Base-by-base conservation (phyloP, 148 eudicot genomes). In the Rhododendron williamsianum region DNA sequence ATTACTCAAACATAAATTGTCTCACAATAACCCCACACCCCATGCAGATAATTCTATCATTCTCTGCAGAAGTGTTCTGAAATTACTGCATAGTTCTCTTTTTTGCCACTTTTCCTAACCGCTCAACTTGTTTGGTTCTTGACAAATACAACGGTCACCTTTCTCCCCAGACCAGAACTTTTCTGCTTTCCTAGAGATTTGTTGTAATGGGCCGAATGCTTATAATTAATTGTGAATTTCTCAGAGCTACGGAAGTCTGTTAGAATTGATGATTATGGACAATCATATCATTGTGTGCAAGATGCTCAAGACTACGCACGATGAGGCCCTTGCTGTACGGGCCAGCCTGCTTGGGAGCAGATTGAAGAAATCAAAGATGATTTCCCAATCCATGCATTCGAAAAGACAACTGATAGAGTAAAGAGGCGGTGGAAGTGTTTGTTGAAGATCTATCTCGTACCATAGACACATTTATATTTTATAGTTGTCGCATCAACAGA, bases 221-320 rank as follows among this genome's bases (percentile, higher is more conserved):
- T 3, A 87, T 56, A 12, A 54, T n/a, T 30, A 9, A 16, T 35
- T 85, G 69, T 23, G 36, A 43, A 81, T 86, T 36, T 71, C 51
- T 91, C 96, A 96, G 99, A 93, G 93, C 87, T 92, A 96, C 88
- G 91, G 93, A 86, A 89, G 83, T 81, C 89, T 96, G 83, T 83
- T 95, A 87, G 91, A 95, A 86, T 85, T 92, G 74, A 90, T 96
- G 98, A 85, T 93, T 83, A 38, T 95, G 87, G 97, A 96, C 54
- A 92, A 93, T 45, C 93, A 92, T 90, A 87, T 96, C 65, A 86
- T 82, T 33, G 91, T 90, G 84, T 89, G 98, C 46, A 95, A 93
- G 90, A 93, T 95, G 94, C 88, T 87, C 81, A 93, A 96, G 86
- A 81, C 83, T 36, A 86, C 90, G 4, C 88, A 91, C 38, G 76